Base-by-base conservation (phyloP, 495 filamentous ascomycete species). In the Neurospora sublineolata region DNA sequence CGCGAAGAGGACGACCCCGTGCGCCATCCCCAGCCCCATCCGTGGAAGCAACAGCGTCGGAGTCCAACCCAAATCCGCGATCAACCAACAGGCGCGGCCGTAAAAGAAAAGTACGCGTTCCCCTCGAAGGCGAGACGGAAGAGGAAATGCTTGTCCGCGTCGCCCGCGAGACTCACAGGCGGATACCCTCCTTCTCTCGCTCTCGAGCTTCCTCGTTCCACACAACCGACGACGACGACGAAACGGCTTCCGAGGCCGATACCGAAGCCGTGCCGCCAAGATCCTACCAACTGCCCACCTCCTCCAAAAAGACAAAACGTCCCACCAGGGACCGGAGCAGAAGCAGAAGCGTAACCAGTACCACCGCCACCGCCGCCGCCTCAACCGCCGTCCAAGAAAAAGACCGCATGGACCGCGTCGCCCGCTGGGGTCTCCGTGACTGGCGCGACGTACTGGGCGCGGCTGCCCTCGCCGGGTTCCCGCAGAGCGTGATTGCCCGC, bases 391-490 rank as follows among this genome's bases (percentile, higher is more conserved):
- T 8, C 23, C 72, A n/a, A 58, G 36, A 14, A 64, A 44, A 64
- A 37, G 36, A 69, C 37, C 52, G 37, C 14, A 42, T 73, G 30
- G 72, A 64, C 8, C 79, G 37, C 58, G 71, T 77, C 37, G 30
- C 14, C 70, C 75, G 44, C 73, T 86, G 71, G 84, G 72, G 80
- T 4, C 80, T 89, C 6, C 87, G 92, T 3, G 91, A 94, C 78
- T 97, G 93, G 93, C 89, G 89, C 58, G 91, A 94, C 70, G 86
- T 95, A 2, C 78, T 96, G 38, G 91, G 91, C 10, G 81, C 92
- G 1, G 93, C 93, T 27, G 85, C 91, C 0, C 83, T 94, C 72
- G 86, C 84, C 2, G 92, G 90, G 0, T 91, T 92, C 77, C 81
- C 89, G 1, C 75, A 84, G 1, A 76, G 78, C 5, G 90, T 88